Conservation (phyloP, 2,329 filamentous ascomycete genomes). For the Tolypocladium nubicola region DNA sequence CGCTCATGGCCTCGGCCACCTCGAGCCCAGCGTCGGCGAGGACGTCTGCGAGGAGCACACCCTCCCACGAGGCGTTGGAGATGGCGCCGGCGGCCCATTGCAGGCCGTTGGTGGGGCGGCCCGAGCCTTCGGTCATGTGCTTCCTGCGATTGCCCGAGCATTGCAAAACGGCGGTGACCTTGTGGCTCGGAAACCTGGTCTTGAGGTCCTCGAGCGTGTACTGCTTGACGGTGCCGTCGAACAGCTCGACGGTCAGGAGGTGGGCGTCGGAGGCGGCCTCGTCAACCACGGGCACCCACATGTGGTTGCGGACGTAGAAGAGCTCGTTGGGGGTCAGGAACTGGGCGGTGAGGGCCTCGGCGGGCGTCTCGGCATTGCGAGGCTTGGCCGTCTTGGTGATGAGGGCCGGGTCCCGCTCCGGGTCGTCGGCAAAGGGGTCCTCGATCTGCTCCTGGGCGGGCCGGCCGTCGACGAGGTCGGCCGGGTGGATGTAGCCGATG, state of each 20-base stretch:
- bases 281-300: conserved; percentile 46
- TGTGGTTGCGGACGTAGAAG: conserved; percentile 53
- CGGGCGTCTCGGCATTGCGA: conserved; percentile 51
- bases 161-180: conserved; percentile 45
- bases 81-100: conserved; percentile 51
- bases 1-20: conserved; percentile 22
- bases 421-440: conserved; percentile 49
- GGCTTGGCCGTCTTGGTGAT: conserved; percentile 43
- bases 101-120: conserved; percentile 41
- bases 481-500: conserved; percentile 49
- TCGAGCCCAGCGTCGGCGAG: conserved; percentile 45
- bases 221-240: conserved; percentile 38
- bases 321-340: conserved; percentile 45
- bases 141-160: conserved; percentile 50
- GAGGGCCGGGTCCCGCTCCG: conserved; percentile 37
- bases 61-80: conserved; percentile 49
- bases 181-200: conserved; percentile 36
- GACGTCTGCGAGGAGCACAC: conserved; percentile 43
- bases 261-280: conserved; percentile 28
- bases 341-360: conserved; percentile 30
- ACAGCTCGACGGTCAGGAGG: conserved; percentile 41
- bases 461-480: conserved; percentile 47
- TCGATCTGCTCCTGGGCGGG: conserved; percentile 44
- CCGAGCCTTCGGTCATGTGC: conserved; percentile 42
- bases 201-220: conserved; percentile 47